Conservation (phyloP, 2,329 filamentous ascomycete genomes). For the Sporothrix pseudoabietina region DNA sequence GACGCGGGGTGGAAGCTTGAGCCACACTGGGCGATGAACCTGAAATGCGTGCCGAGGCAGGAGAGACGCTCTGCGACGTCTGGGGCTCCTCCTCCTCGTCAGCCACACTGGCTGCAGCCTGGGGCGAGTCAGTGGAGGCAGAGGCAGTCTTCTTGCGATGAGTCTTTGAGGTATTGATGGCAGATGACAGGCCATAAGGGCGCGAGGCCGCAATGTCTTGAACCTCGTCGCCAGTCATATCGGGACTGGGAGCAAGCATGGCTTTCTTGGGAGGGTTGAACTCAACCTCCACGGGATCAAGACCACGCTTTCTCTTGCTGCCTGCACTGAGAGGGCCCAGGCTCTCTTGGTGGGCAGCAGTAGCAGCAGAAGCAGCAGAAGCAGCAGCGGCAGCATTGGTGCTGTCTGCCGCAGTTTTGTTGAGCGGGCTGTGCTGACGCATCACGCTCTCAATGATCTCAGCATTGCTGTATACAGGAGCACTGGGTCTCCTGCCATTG, state of each 20-base stretch:
- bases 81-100: background rate
- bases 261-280: constrained; percentile 1
- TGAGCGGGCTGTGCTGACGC: background rate
- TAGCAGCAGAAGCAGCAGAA: background rate
- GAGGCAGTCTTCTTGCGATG: background rate
- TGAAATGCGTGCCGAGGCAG: background rate
- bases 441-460: constrained; percentile 19
- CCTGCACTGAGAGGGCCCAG: background rate
- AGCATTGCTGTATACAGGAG: constrained; percentile 8
- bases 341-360: background rate
- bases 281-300: background rate
- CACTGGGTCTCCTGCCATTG: constrained; percentile 1
- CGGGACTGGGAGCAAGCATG: constrained; percentile 9
- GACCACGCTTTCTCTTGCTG: constrained; percentile 19
- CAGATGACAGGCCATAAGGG: background rate
- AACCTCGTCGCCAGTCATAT: background rate
- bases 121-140: background rate
- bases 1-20: background rate
- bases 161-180: background rate
- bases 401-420: background rate
- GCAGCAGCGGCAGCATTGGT: no score
- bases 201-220: background rate
- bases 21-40: background rate
- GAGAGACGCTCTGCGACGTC: background rate
- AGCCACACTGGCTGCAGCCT: background rate